Evolutionary conservation across 2,329 filamentous ascomycete species (phyloP), one percentile per base, ranked within the genome.

Genomic region (Exophiala dermatitidis): DNA sequence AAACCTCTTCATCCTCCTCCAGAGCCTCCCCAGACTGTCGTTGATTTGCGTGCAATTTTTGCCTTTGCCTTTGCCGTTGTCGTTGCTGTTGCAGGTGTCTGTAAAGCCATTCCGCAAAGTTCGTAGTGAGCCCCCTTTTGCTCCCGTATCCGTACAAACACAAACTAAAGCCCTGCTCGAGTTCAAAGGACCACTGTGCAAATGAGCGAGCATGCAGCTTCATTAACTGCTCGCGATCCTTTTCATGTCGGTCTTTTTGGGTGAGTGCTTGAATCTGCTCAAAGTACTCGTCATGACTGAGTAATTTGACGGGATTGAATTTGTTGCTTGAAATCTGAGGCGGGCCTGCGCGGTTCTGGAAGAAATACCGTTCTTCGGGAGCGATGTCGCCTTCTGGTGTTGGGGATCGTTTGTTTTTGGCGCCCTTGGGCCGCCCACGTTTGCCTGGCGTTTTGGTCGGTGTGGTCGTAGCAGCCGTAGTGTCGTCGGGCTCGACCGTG

Each of bases 281-380:
- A 63, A 95, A 95, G 70, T 93, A 98, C 66, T 96, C 89, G 53
- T 97, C 90, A 65, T 96, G 90, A 1, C 87, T 90, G 52, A 97
- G 81, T 7, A 95, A 75, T 3, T 81, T 76, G 33, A 94, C 74
- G 3, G 85, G 83, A 0, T 85, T 78, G 3, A 97, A 76, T 0
- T 83, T 95, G 60, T 93, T 93, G 66, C 88, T 86, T 1, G 90
- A 96, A 0, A 91, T 95, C 69, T 90, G 90, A 42, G 82, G 77
- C 3, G 83, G 79, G 1, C 88, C 90, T 0, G 88, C 83, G 45
- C 88, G 84, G 67, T 95, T 96, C 65, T 97, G 88, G 65, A 85
- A 88, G 69, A 98, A 97, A 73, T 94, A 98, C 61, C 86, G 81
- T 68, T 97, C 93, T 65, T 96, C 88, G 0, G 90, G 78, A 3